Conservation (phyloP, 805 yeast species). For the Yamadazyma olivae region DNA sequence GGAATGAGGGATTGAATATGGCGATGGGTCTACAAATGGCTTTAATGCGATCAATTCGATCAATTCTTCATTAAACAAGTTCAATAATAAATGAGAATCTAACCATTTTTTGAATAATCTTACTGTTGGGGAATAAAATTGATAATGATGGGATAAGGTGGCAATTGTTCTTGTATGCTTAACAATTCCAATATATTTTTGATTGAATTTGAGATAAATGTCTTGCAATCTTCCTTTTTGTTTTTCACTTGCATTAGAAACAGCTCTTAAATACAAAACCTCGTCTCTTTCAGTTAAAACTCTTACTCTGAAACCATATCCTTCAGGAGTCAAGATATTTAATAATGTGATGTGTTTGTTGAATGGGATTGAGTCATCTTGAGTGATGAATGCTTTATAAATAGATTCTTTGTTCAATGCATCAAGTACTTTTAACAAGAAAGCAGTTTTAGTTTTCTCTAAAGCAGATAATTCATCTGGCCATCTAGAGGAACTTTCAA, state of each 20-base stretch:
- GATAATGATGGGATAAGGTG: slow-evolving; percentile 67
- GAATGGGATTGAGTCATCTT: slow-evolving; percentile 66
- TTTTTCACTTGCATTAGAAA: slow-evolving; percentile 54
- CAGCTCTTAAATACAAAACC: slow-evolving; percentile 66
- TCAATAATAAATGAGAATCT: slow-evolving; percentile 70
- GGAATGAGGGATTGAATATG: slow-evolving; percentile 78
- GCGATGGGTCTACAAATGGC: slow-evolving; percentile 83
- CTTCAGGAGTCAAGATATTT: slow-evolving; percentile 79
- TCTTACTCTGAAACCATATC: slow-evolving; percentile 78
- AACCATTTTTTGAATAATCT: slow-evolving; percentile 89
- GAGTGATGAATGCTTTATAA: slow-evolving; percentile 58
- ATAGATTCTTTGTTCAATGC: slow-evolving; percentile 46
- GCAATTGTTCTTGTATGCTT: slow-evolving; percentile 81
- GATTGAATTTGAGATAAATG: slow-evolving; percentile 61
- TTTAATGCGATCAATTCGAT: slow-evolving; percentile 79
- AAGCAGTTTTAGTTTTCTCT: slow-evolving; percentile 89
- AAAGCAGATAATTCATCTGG: slow-evolving; percentile 86
- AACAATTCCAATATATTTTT: slow-evolving; percentile 61
- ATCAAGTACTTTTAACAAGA: slow-evolving; percentile 63
- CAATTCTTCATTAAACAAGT: slow-evolving; percentile 73
- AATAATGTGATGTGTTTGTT: slow-evolving; percentile 56
- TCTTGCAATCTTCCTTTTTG: slow-evolving; percentile 60
- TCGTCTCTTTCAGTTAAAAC: slow-evolving; percentile 85
- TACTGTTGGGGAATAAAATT: slow-evolving; percentile 73
- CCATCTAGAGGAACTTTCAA: slow-evolving; percentile 91